phyloP scores from a whole-genome alignment of 495 filamentous ascomycete genomes.

The Daldinia vernicosa region DNA sequence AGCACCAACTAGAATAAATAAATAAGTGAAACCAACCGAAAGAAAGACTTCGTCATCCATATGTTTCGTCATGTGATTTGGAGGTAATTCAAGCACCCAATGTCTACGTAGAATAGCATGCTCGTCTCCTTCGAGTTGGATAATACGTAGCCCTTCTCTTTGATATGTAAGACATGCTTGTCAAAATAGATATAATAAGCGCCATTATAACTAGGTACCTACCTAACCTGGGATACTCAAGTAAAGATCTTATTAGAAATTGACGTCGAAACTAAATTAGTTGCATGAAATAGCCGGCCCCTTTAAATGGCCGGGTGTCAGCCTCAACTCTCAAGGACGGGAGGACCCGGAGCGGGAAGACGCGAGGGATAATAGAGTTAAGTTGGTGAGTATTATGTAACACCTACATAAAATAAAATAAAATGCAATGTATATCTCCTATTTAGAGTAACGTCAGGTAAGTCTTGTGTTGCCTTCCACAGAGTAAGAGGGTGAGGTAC shows the following conservation, averaged over 20 bases:
- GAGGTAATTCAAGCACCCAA: neutral
- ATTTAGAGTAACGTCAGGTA: neutral
- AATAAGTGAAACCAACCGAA: conserved; percentile 27
- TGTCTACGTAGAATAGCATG: too few species aligned
- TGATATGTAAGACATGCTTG: neutral
- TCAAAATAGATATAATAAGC: too few species aligned
- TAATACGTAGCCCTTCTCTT: neutral
- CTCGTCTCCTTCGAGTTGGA: neutral
- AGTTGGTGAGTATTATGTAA: neutral
- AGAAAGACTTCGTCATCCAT: neutral
- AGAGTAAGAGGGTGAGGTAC: neutral
- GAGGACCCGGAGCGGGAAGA: neutral
- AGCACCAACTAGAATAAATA: conserved; percentile 38
- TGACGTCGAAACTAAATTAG: conserved; percentile 30
- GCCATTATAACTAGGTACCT: too few species aligned
- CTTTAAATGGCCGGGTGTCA: neutral
- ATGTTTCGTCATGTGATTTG: neutral
- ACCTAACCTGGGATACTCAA: too few species aligned
- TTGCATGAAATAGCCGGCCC: neutral
- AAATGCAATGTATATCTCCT: too few species aligned
- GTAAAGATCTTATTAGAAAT: neutral
- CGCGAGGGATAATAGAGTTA: neutral
- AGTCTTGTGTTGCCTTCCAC: neutral
- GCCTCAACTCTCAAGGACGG: neutral
- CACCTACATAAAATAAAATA: neutral